Conservation (phyloP, 768 basidiomycete genomes). For the Lactarius vividus region DNA sequence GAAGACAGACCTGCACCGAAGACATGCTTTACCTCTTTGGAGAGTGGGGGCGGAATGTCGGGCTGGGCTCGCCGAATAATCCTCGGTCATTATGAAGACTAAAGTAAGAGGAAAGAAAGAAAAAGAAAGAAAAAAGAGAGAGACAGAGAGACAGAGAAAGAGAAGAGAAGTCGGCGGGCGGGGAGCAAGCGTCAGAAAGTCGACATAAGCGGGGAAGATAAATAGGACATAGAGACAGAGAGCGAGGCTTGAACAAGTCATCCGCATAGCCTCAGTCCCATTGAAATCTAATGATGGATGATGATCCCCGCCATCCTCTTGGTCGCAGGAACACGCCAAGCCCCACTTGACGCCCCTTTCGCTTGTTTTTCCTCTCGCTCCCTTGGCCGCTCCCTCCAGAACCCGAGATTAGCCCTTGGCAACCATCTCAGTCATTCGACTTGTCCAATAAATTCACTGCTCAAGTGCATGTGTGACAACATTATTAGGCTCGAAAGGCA, state of each 20-base stretch:
- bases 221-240: conserved; percentile 26
- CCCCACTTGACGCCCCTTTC: not conserved
- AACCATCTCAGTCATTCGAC: not conserved
- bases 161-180: conserved; percentile 14
- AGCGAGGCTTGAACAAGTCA: conserved; percentile 6
- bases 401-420: not conserved
- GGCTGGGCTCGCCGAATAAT: conserved; percentile 21
- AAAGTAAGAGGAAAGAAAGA: conserved; percentile 18
- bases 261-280: conserved; percentile 17
- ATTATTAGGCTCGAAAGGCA: not conserved
- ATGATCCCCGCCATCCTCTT: conserved; percentile 12
- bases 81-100: conserved; percentile 29
- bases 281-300: conserved; percentile 12
- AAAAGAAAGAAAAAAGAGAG: conserved; percentile 5
- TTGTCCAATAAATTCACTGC: not conserved
- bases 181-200: conserved; percentile 21
- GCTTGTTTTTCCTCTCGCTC: not conserved
- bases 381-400: not conserved
- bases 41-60: conserved; percentile 25
- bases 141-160: conserved; percentile 7
- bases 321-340: conserved; percentile 3
- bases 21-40: conserved; percentile 30
- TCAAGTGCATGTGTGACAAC: not conserved
- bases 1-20: conserved; percentile 28
- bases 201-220: conserved; percentile 27